Evolutionary conservation across 345 rosid species (phyloP), one percentile per base, ranked within the genome.

Genomic region (Erodium maritimum): DNA sequence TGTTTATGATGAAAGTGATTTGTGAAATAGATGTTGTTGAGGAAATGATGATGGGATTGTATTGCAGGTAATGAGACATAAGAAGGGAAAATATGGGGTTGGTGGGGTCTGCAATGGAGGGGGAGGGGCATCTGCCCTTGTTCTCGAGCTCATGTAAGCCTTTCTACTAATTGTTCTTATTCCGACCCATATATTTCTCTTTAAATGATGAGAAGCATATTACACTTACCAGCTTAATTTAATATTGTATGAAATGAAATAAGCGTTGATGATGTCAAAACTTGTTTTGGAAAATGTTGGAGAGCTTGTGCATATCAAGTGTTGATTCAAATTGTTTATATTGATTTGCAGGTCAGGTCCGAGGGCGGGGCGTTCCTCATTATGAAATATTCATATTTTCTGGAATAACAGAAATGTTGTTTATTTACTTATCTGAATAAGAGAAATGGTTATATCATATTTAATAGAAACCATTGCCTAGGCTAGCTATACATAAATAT

Each of bases 21-120:
- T 42, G 14, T 42, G 48, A 42, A 16, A 42, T 42, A 42, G 14
- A 2, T 10, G 16, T 14, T 42, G 14, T 42, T 14, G 17, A 16
- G 48, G 48, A 19, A 37, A 25, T 52, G 5, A 58, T 65, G 52
- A 12, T 61, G 46, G n/a, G n/a, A n/a, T n/a, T n/a, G n/a, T n/a
- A n/a, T 59, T 70, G 59, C 60, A 91, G 96, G 98, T 85, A 52
- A 66, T 93, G 81, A 85, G 80, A 71, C 85, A 79, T 51, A 93
- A 77, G 73, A 87, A 72, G 18, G 96, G 86, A 50, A 86, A 73
- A 71, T 80, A 79, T 13, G 96, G 95, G 45, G 94, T 85, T 65
- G 94, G 76, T 23, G 89, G 84, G 29, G 62, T 93, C 62, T 93
- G 99, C 88, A 93, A 93, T 46, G 96, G 99, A n/a, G 96, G 94